Evolutionary conservation across 441 rosid genomes (phyloP).

Genomic region (Gossypium gossypioides): DNA sequence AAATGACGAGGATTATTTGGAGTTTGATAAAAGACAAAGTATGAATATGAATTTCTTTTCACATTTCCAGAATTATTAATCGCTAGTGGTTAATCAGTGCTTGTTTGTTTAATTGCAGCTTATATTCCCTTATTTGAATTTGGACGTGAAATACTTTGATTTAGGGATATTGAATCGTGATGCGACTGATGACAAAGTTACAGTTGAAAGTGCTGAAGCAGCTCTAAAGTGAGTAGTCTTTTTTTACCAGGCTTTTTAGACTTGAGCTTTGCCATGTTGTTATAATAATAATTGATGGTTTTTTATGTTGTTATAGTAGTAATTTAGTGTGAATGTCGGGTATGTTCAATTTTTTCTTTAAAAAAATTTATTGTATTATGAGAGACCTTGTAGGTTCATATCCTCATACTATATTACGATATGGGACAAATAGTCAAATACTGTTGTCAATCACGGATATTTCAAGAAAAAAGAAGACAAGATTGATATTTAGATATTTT

Average conservation of each 20-base stretch:
- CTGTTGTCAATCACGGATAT: too few species aligned
- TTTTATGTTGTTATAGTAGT: neutral
- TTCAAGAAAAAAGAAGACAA: too few species aligned
- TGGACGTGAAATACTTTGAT: constrained; percentile 84
- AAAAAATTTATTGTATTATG: too few species aligned
- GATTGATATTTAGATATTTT: neutral
- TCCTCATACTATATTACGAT: too few species aligned
- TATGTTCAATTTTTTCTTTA: neutral
- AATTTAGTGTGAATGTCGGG: neutral
- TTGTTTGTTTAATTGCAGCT: constrained; percentile 48
- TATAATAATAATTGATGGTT: neutral
- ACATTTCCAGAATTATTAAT: neutral
- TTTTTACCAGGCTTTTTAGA: neutral
- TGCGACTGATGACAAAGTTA: constrained; percentile 74
- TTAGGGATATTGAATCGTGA: constrained; percentile 80
- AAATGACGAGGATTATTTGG: constrained; percentile 91
- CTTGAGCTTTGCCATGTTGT: neutral
- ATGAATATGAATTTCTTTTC: constrained; percentile 6
- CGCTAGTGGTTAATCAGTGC: neutral
- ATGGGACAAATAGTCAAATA: too few species aligned
- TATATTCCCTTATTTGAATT: constrained; percentile 60
- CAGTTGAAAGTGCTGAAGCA: constrained; percentile 76
- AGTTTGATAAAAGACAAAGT: constrained; percentile 74
- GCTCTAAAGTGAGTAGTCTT: constrained; percentile 55
- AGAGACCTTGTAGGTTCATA: too few species aligned